These are phyloP conservation scores for Apiospora kogelbergensis DNA, from an alignment of 2,329 filamentous ascomycete species.

Conservation along the genomic window DNA sequence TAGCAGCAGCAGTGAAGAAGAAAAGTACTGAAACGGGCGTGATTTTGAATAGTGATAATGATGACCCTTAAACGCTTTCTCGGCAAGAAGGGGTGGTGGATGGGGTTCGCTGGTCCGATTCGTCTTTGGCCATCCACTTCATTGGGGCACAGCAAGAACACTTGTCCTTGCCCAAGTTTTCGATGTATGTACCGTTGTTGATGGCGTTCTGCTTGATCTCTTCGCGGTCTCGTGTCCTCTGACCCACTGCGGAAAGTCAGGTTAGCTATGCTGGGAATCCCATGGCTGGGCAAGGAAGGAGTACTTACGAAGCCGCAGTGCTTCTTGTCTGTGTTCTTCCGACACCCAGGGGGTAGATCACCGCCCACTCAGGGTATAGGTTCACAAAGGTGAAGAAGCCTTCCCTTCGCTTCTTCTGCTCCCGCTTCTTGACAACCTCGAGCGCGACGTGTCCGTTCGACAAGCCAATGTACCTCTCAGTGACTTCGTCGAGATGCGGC, in stretches of 20 bases:
- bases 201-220: background rate
- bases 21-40: background rate
- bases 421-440: conserved; percentile 21
- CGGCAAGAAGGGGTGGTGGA: background rate
- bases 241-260: background rate
- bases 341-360: conserved; percentile 46
- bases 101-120: background rate
- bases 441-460: conserved; percentile 26
- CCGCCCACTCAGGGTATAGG: conserved; percentile 48
- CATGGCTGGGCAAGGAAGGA: background rate
- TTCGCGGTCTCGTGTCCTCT: background rate
- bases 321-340: conserved; percentile 37
- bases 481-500: conserved; percentile 21
- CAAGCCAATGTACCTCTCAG: conserved; percentile 22
- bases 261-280: background rate
- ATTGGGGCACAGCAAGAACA: background rate
- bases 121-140: background rate
- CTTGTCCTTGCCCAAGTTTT: background rate
- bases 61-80: background rate
- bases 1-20: background rate
- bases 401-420: conserved; percentile 26
- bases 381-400: conserved; percentile 28
- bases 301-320: conserved; percentile 11
- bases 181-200: background rate
- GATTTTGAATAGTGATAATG: background rate